Evolutionary conservation across 106 monocot species (phyloP), one percentile per base, ranked within the genome.

Genomic region (Vanilla planifolia): DNA sequence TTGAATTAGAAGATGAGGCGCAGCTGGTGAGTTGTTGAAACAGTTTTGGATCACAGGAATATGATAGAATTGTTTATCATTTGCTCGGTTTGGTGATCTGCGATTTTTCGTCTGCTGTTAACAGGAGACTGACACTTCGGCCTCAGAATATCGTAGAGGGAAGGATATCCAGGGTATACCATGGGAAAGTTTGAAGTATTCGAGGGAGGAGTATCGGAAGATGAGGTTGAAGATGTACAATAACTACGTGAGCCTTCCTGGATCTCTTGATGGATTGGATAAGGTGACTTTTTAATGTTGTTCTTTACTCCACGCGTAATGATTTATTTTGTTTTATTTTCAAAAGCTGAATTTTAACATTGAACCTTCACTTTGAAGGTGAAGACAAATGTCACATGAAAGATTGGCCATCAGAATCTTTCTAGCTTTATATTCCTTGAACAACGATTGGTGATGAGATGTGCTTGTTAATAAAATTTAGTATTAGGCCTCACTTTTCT

Each of bases 131-230:
- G 85, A 85, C 58, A 80, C 80, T 19, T 80, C 85, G 6, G 70
- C 80, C 8, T 15, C 28, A 1, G 77, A 80, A 50, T 69, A 40
- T 36, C 66, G 85, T 1, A 77, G 64, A 3, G 85, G 85, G 32
- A 85, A 85, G 66, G 85, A 85, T 57, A 73, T 85, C 15, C 85
- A 85, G 52, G 85, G 85, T 15, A 77, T 85, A 15, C 70, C 72
- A 19, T 85, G 85, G 85, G 80, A 77, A 33, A 73, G 67, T 62
- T 28, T 85, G 76, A 77, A 80, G 8, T 59, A 51, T 34, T 63
- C 73, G 0, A 80, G 80, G 66, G 73, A 74, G 20, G 60, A 72
- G 55, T 74, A 70, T 48, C 72, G 85, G 6, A 70, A 80, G 57
- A 67, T 60, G 45, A 80, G 84, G 73, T 24, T 85, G 59, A 80